Evolutionary conservation across 805 yeast species (phyloP), one percentile per base, ranked within the genome.

Genomic region (Kodamaea neixiangensis): DNA sequence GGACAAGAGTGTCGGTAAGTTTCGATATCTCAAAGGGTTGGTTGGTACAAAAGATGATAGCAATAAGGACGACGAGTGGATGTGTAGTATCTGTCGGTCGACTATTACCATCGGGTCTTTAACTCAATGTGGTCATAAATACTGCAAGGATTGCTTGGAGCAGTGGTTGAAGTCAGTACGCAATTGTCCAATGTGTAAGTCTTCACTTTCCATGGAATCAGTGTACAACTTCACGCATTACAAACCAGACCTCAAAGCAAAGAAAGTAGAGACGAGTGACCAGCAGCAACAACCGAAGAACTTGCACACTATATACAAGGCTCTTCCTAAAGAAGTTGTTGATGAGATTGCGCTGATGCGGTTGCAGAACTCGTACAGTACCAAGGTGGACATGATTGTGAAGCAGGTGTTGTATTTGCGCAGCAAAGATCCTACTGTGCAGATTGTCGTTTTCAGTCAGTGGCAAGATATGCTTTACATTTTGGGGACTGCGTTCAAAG

Each of bases 91-190:
- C 53, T 94, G 99, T 64, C 81, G 87, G 17, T 77, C 83, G 3
- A 64, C 79, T 1, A 89, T 91, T 46, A 73, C 80, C 2, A 74
- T 83, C 37, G 99, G 99, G 0, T 79, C 94, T 0, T 72, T 94
- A 50, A 86, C 96, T 0, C 83, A 83, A 7, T 94, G 99, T 76
- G 98, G 98, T 0, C 99, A 94, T 67, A 84, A 83, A 58, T 94
- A 87, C 63, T 94, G 99, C 64, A 80, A 82, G 51, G 87, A 81
- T 1, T 94, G 99, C 65, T 72, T 94, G 34, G 76, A 71, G 15
- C 83, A 76, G 49, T 94, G 99, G 99, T 63, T 87, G 47, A 68
- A 67, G 17, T 72, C 72, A 13, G 79, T 79, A 37, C 63, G 68
- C 1, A 68, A 72, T 1, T 94, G 99, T 66, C 98, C 99, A 0